Percentiles rank a stretch among this genome's conserved stretches.
These are phyloP conservation scores for Allium fistulosum DNA, from an alignment of 106 monocot species.

Conservation along the genomic window DNA sequence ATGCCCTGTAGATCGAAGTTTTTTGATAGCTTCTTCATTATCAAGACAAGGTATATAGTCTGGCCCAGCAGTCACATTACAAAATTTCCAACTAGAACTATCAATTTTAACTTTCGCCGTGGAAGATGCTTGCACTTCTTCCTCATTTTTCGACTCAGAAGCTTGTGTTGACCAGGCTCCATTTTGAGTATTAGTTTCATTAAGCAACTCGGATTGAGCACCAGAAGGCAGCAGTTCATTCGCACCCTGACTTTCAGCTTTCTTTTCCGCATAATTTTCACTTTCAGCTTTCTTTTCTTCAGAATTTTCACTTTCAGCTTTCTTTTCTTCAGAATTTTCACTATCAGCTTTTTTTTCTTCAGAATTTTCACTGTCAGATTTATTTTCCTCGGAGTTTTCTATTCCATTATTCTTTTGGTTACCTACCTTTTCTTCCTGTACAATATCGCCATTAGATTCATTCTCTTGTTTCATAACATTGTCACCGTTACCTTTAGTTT, in stretches of 20 bases:
- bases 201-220: conserved; percentile 70
- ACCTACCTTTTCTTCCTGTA: conserved; percentile 23
- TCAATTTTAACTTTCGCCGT: conserved; percentile 10
- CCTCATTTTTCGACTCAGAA: conserved; percentile 72
- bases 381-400: too few relatives aligned
- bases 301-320: conserved; percentile 20
- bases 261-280: background rate
- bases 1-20: conserved; percentile 58
- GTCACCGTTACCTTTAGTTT: conserved; percentile 7
- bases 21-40: conserved; percentile 66
- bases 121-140: conserved; percentile 37
- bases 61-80: conserved; percentile 47
- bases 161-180: conserved; percentile 77
- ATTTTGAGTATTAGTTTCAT: conserved; percentile 59
- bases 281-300: conserved; percentile 15
- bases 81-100: conserved; percentile 67
- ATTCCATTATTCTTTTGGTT: background rate
- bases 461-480: background rate
- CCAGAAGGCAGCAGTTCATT: conserved; percentile 52
- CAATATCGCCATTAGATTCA: conserved; percentile 14
- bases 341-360: too few relatives aligned
- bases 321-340: conserved; percentile 23
- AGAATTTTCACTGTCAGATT: too few relatives aligned
- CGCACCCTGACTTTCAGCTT: conserved; percentile 18
- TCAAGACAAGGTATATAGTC: conserved; percentile 98